Base-by-base conservation (phyloP, 306 rosid species). In the Pyrus betulifolia region DNA sequence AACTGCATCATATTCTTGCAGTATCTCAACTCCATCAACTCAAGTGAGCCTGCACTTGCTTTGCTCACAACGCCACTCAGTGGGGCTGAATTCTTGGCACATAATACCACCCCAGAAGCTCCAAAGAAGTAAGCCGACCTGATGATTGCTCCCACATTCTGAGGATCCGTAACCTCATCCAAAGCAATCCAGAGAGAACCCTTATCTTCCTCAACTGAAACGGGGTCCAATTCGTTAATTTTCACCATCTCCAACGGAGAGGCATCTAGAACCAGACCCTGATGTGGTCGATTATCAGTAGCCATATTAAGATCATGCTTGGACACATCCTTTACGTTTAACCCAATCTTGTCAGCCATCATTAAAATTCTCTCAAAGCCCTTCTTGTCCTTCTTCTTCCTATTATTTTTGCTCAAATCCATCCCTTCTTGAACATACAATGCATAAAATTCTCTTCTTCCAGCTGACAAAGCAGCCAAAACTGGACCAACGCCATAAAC, bases 1-100 rank as follows among this genome's bases (percentile, higher is more conserved):
- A 93, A 93, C 67, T 90, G 98, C 98, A 93, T 93, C 98, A 93
- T 93, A 69, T 91, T 91, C 80, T 91, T 91, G 81, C 98, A 93
- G 77, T 87, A 91, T 64, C 98, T 85, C 76, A 93, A 92, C 79
- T 93, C 97, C 96, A 90, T 87, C 54, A 93, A 73, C 81, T 93
- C 98, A 72, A 93, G 93, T 0, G 98, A 88, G 28, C 99, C 99
- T 1, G 97, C 99, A 76, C 99, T 95, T 69, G 97, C 97, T 87
- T 95, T 92, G 82, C 97, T 95, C 67, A 95, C 99, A 73, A 92
- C 96, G 52, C 97, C 96, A 70, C 93, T 95, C 77, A 95, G 79
- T 10, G 97, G 96, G 8, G 99, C 97, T 15, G 98, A 90, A 83
- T 91, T 93, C 87, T 93, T 93, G 23, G 98, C 96, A 71, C 98